Percentiles rank a stretch among this genome's conserved stretches.
Conservation (phyloP, 371 early-diverging fungal genomes). For the Actinomucor elegans region DNA sequence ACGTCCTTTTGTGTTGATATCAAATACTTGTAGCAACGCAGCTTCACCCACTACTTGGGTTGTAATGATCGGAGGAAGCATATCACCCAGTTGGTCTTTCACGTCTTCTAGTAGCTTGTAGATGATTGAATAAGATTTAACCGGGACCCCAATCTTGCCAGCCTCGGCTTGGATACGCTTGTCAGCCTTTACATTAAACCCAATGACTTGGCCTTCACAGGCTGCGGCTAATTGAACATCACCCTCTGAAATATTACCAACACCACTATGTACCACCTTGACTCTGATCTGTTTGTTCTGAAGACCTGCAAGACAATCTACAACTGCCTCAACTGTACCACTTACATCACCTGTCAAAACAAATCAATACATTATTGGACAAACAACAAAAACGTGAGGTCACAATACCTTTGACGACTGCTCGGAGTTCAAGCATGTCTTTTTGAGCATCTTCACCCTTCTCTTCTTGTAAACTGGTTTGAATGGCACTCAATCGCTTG, state of each 20-base stretch:
- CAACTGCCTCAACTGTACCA: slow-evolving; percentile 92
- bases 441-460: slow-evolving; percentile 28
- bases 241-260: slow-evolving; percentile 82
- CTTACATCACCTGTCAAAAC: slow-evolving; percentile 82
- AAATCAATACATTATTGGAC: neutral
- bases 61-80: slow-evolving; percentile 76
- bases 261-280: slow-evolving; percentile 75
- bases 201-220: slow-evolving; percentile 70
- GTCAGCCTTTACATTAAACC: slow-evolving; percentile 87
- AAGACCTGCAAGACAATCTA: slow-evolving; percentile 72
- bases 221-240: slow-evolving; percentile 76
- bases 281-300: slow-evolving; percentile 77
- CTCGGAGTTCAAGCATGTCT: slow-evolving; percentile 51
- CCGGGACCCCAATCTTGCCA: slow-evolving; percentile 56
- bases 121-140: slow-evolving; percentile 79
- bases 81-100: slow-evolving; percentile 72
- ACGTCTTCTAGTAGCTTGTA: slow-evolving; percentile 90
- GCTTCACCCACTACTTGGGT: slow-evolving; percentile 89
- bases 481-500: slow-evolving; percentile 41
- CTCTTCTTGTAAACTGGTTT: slow-evolving; percentile 16
- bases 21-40: slow-evolving; percentile 79
- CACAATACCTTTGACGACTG: slow-evolving; percentile 56
- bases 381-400: slow-evolving; percentile 1
- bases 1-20: slow-evolving; percentile 71
- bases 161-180: slow-evolving; percentile 72